A percentile compares a stretch with the other conserved stretches of the same genome.
Conservation (phyloP, 2,329 filamentous ascomycete genomes). For the Arthrinium puccinioides region DNA sequence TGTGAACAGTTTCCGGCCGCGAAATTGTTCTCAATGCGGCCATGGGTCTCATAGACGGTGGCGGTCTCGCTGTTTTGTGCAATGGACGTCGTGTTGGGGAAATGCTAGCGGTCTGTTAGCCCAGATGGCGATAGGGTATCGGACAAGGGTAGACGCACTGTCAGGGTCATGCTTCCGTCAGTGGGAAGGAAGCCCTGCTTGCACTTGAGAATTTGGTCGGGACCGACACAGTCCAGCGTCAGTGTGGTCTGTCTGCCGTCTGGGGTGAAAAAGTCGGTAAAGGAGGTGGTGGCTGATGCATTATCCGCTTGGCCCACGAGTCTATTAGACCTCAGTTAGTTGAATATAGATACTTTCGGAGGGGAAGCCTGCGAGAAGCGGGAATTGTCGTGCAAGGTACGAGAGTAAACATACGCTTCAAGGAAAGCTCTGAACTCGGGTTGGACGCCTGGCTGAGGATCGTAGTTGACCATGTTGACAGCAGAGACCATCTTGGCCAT, state of each 20-base stretch:
- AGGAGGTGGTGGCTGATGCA: conserved; percentile 3
- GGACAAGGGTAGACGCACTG: background rate
- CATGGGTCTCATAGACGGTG: conserved; percentile 6
- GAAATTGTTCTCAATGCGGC: conserved; percentile 7
- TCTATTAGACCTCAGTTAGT: background rate
- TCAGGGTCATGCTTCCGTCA: conserved; percentile 5
- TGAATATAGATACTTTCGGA: background rate
- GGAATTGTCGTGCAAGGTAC: too few species aligned
- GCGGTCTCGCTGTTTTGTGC: conserved; percentile 4
- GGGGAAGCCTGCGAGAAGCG: too few species aligned
- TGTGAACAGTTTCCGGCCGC: conserved; percentile 7
- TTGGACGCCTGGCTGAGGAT: conserved; percentile 4
- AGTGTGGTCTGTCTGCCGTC: conserved; percentile 7
- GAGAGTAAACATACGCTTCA: background rate
- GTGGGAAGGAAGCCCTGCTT: conserved; percentile 5
- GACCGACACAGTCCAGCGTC: conserved; percentile 5
- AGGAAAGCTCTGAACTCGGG: conserved; percentile 5
- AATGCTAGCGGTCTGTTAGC: conserved; percentile 5
- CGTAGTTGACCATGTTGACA: conserved; percentile 4
- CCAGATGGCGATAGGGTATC: background rate
- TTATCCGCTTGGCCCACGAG: conserved; percentile 7
- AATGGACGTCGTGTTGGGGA: conserved; percentile 8
- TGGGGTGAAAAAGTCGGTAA: conserved; percentile 7
- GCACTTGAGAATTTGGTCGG: conserved; percentile 6
- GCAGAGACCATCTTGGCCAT: background rate